Conservation (phyloP, 2,329 filamentous ascomycete genomes). For the Arthrocladium fulminans region DNA sequence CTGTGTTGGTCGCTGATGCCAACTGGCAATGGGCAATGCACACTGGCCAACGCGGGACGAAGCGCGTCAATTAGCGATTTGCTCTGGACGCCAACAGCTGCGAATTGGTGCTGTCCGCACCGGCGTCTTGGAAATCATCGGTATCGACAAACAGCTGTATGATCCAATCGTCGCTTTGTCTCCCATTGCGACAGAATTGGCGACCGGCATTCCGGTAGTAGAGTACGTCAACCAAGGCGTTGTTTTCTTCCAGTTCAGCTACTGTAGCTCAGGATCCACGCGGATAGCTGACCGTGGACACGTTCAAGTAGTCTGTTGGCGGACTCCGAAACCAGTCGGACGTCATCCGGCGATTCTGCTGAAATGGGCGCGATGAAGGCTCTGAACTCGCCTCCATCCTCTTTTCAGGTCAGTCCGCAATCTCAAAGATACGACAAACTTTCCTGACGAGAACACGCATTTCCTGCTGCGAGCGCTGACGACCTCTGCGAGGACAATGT, state of each 20-base stretch:
- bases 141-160: conserved; percentile 8
- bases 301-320: conserved; percentile 7
- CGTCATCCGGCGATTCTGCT: conserved; percentile 5
- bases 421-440: neutral
- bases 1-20: neutral
- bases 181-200: neutral
- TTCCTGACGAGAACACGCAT: no score
- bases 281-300: conserved; percentile 3
- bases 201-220: neutral
- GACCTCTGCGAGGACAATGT: no score
- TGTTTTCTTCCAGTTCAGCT: conserved; percentile 2
- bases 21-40: conserved; percentile 4
- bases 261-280: conserved; percentile 3
- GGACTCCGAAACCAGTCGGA: conserved; percentile 7
- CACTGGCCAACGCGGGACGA: conserved; percentile 5
- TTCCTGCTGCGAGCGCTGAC: no score
- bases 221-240: conserved; percentile 3
- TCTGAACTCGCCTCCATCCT: conserved; percentile 5
- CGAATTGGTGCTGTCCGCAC: conserved; percentile 2
- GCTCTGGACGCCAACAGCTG: neutral
- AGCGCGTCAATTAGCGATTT: conserved; percentile 7
- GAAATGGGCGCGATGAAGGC: neutral
- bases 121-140: conserved; percentile 3
- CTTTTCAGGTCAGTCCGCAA: neutral
- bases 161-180: conserved; percentile 1